Percentiles rank a stretch among this genome's conserved stretches.
Evolutionary conservation across 305 asterid genomes (phyloP).

Genomic region (Fraxinus sp.): DNA sequence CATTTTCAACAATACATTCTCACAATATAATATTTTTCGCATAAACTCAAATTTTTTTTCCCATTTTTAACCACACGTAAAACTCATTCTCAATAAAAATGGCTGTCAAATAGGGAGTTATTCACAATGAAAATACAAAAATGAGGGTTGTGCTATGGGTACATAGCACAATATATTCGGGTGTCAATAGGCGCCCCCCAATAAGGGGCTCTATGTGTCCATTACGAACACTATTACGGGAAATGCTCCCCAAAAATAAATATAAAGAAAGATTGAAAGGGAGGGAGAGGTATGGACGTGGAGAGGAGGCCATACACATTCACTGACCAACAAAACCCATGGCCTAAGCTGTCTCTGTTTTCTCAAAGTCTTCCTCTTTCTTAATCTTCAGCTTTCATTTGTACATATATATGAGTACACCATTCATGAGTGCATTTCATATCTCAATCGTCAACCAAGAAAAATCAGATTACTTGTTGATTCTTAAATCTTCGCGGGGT

Average conservation of each 20-base stretch:
- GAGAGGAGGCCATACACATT: background rate
- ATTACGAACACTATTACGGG: no score
- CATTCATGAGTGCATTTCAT: background rate
- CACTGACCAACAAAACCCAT: background rate
- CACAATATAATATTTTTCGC: no score
- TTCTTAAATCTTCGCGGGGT: conserved; percentile 27
- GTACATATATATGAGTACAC: background rate
- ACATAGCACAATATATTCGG: no score
- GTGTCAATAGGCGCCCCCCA: no score
- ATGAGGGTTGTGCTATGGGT: no score
- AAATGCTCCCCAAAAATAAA: no score
- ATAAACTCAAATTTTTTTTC: background rate
- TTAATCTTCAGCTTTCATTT: conserved; percentile 31
- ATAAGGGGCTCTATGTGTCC: no score
- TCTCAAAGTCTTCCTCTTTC: background rate
- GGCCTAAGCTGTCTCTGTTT: background rate
- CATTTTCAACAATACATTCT: no score
- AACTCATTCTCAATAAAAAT: background rate
- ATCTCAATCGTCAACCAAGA: conserved; percentile 9
- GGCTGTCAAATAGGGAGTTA: background rate
- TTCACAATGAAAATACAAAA: background rate
- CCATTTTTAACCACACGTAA: no score
- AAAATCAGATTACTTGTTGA: conserved; percentile 27
- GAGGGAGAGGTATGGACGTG: background rate
- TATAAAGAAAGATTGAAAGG: background rate